Conservation (phyloP, 345 rosid genomes). For the Moricandia arvensis region DNA sequence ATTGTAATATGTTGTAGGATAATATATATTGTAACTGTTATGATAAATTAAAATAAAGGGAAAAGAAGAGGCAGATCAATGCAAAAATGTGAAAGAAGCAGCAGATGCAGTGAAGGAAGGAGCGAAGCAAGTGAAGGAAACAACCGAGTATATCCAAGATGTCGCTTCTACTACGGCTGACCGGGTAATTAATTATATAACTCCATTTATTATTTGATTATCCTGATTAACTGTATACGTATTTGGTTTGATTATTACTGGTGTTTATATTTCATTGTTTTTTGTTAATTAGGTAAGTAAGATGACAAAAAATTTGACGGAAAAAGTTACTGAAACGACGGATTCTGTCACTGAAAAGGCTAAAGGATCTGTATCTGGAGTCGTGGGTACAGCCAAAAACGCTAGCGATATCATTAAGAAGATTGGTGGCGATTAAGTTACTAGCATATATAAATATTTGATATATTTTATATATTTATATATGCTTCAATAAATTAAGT, state of each 20-base stretch:
- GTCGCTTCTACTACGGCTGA: slow-evolving; percentile 38
- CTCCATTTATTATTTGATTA: neutral
- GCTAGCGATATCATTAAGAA: slow-evolving; percentile 38
- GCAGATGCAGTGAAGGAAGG: slow-evolving; percentile 65
- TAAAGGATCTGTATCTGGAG: slow-evolving; percentile 40
- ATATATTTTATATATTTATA: neutral
- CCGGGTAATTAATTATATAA: slow-evolving; percentile 33
- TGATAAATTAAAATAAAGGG: slow-evolving; percentile 33
- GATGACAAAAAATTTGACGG: slow-evolving; percentile 41
- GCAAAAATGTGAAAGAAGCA: slow-evolving; percentile 58
- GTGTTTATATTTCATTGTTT: neutral
- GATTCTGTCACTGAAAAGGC: slow-evolving; percentile 35
- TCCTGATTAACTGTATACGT: neutral
- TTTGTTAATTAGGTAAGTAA: slow-evolving; percentile 30
- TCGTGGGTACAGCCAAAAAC: slow-evolving; percentile 29
- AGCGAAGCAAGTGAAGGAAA: slow-evolving; percentile 50
- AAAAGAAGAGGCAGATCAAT: slow-evolving; percentile 45
- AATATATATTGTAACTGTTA: neutral
- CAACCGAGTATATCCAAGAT: slow-evolving; percentile 43
- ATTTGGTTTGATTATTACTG: neutral
- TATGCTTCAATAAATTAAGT: slow-evolving; percentile 3
- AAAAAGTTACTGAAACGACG: slow-evolving; percentile 37
- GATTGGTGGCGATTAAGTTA: slow-evolving; percentile 17
- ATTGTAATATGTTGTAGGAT: neutral
- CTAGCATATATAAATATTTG: neutral